Evolutionary conservation across 495 filamentous ascomycete species (phyloP), one percentile per base, ranked within the genome.

Genomic region (Hypomontagnella submonticulosa): DNA sequence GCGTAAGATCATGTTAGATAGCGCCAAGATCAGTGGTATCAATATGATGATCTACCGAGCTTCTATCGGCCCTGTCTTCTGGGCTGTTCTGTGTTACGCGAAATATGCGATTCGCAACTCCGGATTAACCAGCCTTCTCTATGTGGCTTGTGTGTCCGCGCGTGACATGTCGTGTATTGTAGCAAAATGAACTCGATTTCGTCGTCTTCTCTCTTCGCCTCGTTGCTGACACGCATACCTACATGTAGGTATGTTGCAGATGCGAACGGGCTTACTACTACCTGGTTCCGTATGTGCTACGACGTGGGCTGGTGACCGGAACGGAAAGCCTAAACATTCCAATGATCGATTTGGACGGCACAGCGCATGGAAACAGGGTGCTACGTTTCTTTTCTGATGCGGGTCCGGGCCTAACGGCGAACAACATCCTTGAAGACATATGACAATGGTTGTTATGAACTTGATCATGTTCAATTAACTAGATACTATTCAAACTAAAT

Each of bases 401-500:
- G 51, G 56, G 37, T 66, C 51, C 30, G 57, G 51, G 51, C 51
- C 57, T 19, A 52, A 61, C 30, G 44, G 20, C 12, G 57, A 13
- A 23, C 18, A 20, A 57, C 33, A 27, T 5, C 37, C 12, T 19
- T 11, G 7, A 37, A 51, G 36, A 36, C 18, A 51, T 42, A 30
- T 49, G 20, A 27, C 43, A 63, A 43, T 50, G 36, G 36, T 10
- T 57, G 51, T 18, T 42, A 46, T 68, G 60, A 59, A 63, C 49
- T 63, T 68, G 23, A 57, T 67, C 15, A 18, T 67, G 64, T 67
- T 63, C 55, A 59, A 68, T 68, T 68, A 63, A 59, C 54, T 68
- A 53, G 41, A 18, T 61, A 68, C 66, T 68, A 63, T 63, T 63
- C 56, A 63, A 59, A 60, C 66, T 63, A 68, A 63, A 63, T 41